A percentile compares a stretch with the other conserved stretches of the same genome.
phyloP scores from a whole-genome alignment of 2,329 filamentous ascomycete species.

The Zopfia rhizophila region DNA sequence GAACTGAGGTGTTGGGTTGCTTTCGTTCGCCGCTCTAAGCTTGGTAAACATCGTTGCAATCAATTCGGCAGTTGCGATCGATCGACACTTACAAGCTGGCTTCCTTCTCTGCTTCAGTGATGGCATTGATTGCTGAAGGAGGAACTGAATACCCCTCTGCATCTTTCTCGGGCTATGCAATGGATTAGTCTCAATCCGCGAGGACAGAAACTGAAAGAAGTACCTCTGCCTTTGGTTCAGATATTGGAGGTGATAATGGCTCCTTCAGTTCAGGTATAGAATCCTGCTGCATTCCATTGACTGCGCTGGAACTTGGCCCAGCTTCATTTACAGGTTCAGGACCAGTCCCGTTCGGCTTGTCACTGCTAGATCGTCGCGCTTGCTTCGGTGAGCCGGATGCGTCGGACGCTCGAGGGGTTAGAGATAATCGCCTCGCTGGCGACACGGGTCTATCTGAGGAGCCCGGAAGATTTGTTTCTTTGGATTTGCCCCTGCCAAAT shows the following conservation, averaged over 20 bases:
- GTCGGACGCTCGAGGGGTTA: conserved; percentile 42
- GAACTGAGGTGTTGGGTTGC: conserved; percentile 63
- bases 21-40: conserved; percentile 29
- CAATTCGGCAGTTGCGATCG: background rate
- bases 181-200: background rate
- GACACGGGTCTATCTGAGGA: conserved; percentile 45
- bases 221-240: conserved; percentile 43
- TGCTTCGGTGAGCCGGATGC: conserved; percentile 46
- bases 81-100: conserved; percentile 51
- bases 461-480: conserved; percentile 65
- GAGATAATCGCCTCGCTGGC: conserved; percentile 41
- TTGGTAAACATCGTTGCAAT: conserved; percentile 5
- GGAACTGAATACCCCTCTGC: conserved; percentile 82
- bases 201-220: background rate
- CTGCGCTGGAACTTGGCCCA: conserved; percentile 28
- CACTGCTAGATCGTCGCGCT: conserved; percentile 34
- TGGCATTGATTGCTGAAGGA: conserved; percentile 65
- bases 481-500: conserved; percentile 73
- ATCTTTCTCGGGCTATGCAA: conserved; percentile 65
- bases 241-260: conserved; percentile 42
- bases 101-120: conserved; percentile 78
- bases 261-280: conserved; percentile 51
- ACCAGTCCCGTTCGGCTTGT: conserved; percentile 46
- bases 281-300: conserved; percentile 46
- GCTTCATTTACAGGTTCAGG: conserved; percentile 30